Evolutionary conservation across 1,284 basidiomycete genomes (phyloP), one percentile per base, ranked within the genome.

Genomic region (Tremellales sp.): DNA sequence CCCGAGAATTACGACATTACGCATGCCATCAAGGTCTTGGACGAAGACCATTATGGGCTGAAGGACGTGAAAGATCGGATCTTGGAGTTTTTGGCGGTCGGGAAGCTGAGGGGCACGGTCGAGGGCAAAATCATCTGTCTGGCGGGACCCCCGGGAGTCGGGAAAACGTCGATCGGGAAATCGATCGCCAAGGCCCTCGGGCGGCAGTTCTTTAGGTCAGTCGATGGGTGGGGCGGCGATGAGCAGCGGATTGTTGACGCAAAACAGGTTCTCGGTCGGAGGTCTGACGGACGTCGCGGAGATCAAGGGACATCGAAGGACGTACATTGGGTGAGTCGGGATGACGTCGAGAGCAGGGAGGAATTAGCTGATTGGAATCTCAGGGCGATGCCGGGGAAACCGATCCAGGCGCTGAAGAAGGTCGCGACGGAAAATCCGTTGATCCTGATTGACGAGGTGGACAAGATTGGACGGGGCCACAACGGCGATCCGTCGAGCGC

Each of bases 101-200:
- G 93, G 39, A 97, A 97, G 74, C 80, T 99, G 5, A 82, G 91
- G 25, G 94, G 94, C 9, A 93, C 87, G 0, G 92, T 98, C n/a
- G 81, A 97, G 68, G 94, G 94, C 62, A 97, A 98, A 77, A 98
- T 99, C 62, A 86, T 98, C 47, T 97, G 92, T 67, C 81, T 98
- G 21, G 89, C 88, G 29, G 94, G 94, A 7, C 95, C 94, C 12
- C 95, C 95, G 3, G 94, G 94, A 73, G 95, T 98, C 5, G 93
- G 93, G 28, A 95, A 95, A 77, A 97, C 88, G 0, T 86, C 83
- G 45, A 91, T 93, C 43, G 89, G 92, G 49, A 97, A 97, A 78
- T 89, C 85, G n/a, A 71, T 73, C 28, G 71, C 71, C 2, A 57
- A 68, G 36, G 71, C 71, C 0, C 57, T 73, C 1, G 70, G 68